Evolutionary conservation across 495 filamentous ascomycete species (phyloP).

Genomic region (Mytilinidion resinicola): DNA sequence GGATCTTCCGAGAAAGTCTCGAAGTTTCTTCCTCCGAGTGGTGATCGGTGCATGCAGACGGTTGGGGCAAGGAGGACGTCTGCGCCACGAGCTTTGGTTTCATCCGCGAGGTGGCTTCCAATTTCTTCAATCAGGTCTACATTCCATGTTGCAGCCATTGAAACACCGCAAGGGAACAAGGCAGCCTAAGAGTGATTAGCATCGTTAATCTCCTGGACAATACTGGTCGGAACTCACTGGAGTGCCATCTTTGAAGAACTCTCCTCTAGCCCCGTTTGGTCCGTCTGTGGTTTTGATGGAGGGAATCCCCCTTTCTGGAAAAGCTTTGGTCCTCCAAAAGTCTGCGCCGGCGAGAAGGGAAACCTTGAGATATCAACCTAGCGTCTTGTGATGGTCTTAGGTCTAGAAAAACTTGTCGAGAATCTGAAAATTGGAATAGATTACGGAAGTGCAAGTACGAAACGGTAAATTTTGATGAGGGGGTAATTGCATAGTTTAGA

Average conservation of each 20-base stretch:
- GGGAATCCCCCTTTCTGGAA: slow-evolving; percentile 27
- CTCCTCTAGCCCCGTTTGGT: slow-evolving; percentile 33
- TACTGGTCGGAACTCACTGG: slow-evolving; percentile 41
- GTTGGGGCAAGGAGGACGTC: slow-evolving; percentile 31
- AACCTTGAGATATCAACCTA: slow-evolving; percentile 37
- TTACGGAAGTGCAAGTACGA: neutral
- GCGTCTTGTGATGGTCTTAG: neutral
- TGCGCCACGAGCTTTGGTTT: slow-evolving; percentile 29
- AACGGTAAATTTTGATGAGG: too few species aligned
- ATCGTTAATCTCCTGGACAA: neutral
- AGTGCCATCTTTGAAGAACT: slow-evolving; percentile 57
- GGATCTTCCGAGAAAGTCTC: slow-evolving; percentile 34
- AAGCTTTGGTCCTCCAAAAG: slow-evolving; percentile 27
- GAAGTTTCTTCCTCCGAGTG: slow-evolving; percentile 32
- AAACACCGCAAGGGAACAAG: slow-evolving; percentile 30
- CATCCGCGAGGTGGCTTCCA: slow-evolving; percentile 27
- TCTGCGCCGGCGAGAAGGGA: slow-evolving; percentile 46
- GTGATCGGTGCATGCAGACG: slow-evolving; percentile 31
- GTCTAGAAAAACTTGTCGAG: neutral
- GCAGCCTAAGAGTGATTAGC: slow-evolving; percentile 20
- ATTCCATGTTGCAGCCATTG: slow-evolving; percentile 31
- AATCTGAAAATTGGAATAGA: neutral
- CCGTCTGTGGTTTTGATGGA: slow-evolving; percentile 35
- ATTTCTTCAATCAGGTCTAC: slow-evolving; percentile 28
- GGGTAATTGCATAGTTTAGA: too few species aligned